Percentiles rank a stretch among this genome's conserved stretches.
Evolutionary conservation across 164 flowering plant genomes (phyloP).

Genomic region (Aristolochia californica): DNA sequence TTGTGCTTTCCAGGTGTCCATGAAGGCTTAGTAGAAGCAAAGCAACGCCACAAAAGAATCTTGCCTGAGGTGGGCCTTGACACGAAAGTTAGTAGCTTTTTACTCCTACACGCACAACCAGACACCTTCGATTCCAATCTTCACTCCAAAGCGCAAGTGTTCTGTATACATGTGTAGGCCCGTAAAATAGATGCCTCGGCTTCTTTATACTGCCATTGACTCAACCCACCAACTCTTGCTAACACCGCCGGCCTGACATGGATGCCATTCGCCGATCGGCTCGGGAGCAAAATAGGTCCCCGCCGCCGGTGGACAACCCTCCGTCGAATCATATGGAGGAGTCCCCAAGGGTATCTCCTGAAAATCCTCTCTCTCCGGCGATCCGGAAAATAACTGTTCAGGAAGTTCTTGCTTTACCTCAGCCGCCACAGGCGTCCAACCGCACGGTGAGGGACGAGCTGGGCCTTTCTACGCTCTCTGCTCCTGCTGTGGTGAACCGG

Average conservation of each 20-base stretch:
- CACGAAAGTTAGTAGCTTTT: no score
- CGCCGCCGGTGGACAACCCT: neutral
- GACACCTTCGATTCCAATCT: neutral
- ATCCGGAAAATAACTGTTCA: neutral
- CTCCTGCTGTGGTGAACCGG: conserved; percentile 15
- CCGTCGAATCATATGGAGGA: neutral
- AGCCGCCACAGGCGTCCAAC: neutral
- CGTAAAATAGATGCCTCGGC: neutral
- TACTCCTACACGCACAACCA: no score
- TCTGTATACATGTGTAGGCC: neutral
- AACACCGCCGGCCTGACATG: neutral
- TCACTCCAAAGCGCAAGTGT: neutral
- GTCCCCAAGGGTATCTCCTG: neutral
- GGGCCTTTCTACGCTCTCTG: neutral
- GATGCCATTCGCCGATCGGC: neutral
- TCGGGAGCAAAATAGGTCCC: neutral
- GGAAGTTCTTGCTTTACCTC: neutral
- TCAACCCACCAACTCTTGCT: neutral
- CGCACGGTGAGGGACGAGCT: neutral
- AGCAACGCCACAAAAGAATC: no score
- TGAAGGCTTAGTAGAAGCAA: no score
- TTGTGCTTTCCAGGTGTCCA: no score
- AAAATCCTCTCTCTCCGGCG: neutral
- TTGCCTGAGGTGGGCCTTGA: no score
- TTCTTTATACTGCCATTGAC: neutral